phyloP scores from a whole-genome alignment of 2,329 filamentous ascomycete species.

The Apiospora marii region DNA sequence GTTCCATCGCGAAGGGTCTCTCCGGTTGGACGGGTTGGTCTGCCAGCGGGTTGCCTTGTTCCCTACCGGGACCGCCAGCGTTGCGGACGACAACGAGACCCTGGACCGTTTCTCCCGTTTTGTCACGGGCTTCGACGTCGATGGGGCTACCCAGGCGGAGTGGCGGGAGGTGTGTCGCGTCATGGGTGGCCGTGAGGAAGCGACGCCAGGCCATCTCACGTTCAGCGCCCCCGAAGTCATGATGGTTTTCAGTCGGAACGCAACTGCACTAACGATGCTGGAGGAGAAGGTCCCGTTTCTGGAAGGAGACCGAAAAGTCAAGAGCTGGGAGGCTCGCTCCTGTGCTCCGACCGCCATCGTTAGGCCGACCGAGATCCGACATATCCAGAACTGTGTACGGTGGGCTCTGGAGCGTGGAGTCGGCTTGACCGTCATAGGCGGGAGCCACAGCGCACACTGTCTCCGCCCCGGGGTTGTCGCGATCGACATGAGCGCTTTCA shows the following conservation, averaged over 20 bases:
- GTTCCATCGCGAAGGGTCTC: conserved; percentile 58
- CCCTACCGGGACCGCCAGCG: conserved; percentile 49
- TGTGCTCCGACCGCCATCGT: conserved; percentile 53
- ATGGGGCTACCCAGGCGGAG: conserved; percentile 43
- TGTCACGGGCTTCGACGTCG: conserved; percentile 53
- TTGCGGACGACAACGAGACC: conserved; percentile 52
- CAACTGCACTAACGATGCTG: not conserved
- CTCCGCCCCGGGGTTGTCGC: conserved; percentile 59
- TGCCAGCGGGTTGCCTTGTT: conserved; percentile 56
- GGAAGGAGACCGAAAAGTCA: conserved; percentile 12
- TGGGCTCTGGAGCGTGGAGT: conserved; percentile 60
- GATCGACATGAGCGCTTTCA: conserved; percentile 66
- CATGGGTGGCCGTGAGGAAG: conserved; percentile 50
- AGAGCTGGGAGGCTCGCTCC: conserved; percentile 51
- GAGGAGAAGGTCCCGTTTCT: conserved; percentile 10
- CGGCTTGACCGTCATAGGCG: conserved; percentile 60
- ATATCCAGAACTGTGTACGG: conserved; percentile 62
- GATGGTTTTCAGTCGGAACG: conserved; percentile 17
- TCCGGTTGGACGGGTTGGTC: conserved; percentile 57
- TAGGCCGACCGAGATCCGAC: conserved; percentile 52
- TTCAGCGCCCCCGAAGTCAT: conserved; percentile 55
- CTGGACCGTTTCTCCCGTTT: conserved; percentile 62
- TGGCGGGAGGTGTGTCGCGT: conserved; percentile 62
- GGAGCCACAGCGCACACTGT: conserved; percentile 68
- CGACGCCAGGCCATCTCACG: conserved; percentile 47